Base-by-base conservation (phyloP, 1,139 yeast species). In the Insectozyma bohioensis region DNA sequence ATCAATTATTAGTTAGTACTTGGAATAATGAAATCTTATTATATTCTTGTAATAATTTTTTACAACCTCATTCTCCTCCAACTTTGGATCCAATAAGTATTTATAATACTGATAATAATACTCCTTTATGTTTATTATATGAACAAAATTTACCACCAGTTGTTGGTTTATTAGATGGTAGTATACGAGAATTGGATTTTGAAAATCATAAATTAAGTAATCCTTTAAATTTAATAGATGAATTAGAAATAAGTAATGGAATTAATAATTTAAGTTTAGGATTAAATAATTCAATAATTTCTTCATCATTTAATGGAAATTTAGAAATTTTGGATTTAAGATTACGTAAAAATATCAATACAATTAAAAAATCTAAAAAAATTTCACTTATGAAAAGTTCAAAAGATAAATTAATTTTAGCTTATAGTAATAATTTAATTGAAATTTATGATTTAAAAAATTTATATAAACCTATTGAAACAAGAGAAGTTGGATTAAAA, bases 401-500 rank as follows among this genome's bases (percentile, higher is more conserved):
- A 6, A 58, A 56, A 6, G 57, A 67, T 13, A 57, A 58, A 36
- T 47, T 84, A 13, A 75, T 81, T 1, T 68, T 83, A 18, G 86
- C 80, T 1, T 63, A 78, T 61, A 63, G 81, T 1, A 65, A 69
- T 15, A 65, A 83, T 31, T 52, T 61, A 14, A 70, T 83, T 6
- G 75, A 79, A 40, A 60, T 80, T 8, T 85, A 72, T 59, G 95
- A 78, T 47, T 56, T 68, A 17, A 58, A 81, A 30, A 67, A 67
- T 33, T 52, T 68, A 40, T 46, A 46, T 2, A 48, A 46, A 15
- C 85, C 83, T 0, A 38, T 69, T 23, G 78, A 72, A 43, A 56
- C 63, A 6, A 63, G 87, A 27, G 87, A 84, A 39, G 75, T 85
- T 31, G 90, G 95, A 0, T 67, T 87, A 35, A 78, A 80, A 46